A percentile compares a stretch with the other conserved stretches of the same genome.
Conservation (phyloP, 2,329 filamentous ascomycete species). For the Davidsoniella neocaledoniae region DNA sequence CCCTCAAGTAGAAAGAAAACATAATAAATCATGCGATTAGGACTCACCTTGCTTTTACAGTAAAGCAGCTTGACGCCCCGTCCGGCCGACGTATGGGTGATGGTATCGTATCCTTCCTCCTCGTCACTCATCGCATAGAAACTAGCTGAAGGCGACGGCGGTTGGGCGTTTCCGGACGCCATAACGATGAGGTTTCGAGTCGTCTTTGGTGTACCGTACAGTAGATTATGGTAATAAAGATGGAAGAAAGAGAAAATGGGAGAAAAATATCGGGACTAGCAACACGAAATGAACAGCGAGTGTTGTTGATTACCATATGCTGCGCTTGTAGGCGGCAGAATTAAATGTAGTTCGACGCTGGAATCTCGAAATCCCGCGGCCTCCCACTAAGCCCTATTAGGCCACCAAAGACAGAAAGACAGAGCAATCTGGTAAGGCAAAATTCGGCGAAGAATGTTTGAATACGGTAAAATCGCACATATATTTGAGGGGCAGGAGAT, state of each 20-base stretch:
- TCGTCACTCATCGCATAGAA: slow-evolving; percentile 96
- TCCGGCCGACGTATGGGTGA: slow-evolving; percentile 60
- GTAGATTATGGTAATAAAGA: not conserved
- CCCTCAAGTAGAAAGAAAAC: not conserved
- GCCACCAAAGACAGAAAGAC: not conserved
- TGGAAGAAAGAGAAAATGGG: not conserved
- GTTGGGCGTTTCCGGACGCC: slow-evolving; percentile 17
- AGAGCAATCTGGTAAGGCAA: not conserved
- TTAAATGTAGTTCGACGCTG: not conserved
- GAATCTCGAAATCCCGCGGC: slow-evolving; percentile 1
- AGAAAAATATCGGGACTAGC: not conserved
- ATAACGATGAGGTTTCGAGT: slow-evolving; percentile 9
- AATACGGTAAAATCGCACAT: too few species aligned
- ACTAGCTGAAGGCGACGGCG: slow-evolving; percentile 62
- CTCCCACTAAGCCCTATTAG: slow-evolving; percentile 11
- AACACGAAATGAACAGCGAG: not conserved
- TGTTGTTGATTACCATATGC: not conserved
- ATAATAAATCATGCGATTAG: not conserved
- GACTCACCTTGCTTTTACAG: slow-evolving; percentile 79
- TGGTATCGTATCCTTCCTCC: slow-evolving; percentile 87
- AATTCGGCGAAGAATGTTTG: too few species aligned
- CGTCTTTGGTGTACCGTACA: too few species aligned
- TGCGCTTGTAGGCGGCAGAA: slow-evolving; percentile 5
- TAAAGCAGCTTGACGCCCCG: slow-evolving; percentile 84
- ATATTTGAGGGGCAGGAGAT: too few species aligned